These are phyloP conservation scores for Diaporthe citriasiana DNA, from an alignment of 2,329 filamentous ascomycete species.

Conservation along the genomic window DNA sequence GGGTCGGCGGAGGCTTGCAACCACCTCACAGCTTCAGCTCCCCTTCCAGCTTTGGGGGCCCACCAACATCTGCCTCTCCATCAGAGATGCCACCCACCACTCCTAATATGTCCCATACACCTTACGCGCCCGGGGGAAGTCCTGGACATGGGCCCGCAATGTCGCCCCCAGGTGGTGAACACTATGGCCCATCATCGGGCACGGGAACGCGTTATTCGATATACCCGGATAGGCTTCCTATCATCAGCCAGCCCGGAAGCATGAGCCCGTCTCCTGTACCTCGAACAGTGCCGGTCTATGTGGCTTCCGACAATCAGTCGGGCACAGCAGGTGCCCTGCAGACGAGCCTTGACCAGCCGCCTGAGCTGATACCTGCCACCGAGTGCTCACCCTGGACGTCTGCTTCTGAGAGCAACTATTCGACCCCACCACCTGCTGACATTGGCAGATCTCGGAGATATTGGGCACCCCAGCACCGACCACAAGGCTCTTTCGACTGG, in stretches of 20 bases:
- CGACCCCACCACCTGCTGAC: slow-evolving; percentile 61
- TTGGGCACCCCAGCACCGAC: slow-evolving; percentile 46
- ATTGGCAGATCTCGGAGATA: slow-evolving; percentile 47
- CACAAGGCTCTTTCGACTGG: slow-evolving; percentile 52
- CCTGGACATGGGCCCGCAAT: slow-evolving; percentile 31
- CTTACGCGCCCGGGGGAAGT: slow-evolving; percentile 42
- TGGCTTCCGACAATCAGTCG: slow-evolving; percentile 47
- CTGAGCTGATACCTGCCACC: slow-evolving; percentile 47
- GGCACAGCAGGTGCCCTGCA: slow-evolving; percentile 43
- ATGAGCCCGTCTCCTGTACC: slow-evolving; percentile 37
- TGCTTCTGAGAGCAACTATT: slow-evolving; percentile 62
- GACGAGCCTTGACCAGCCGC: slow-evolving; percentile 45
- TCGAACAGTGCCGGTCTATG: slow-evolving; percentile 30
- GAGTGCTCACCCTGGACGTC: slow-evolving; percentile 60
- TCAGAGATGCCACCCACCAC: slow-evolving; percentile 47
- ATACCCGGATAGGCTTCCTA: slow-evolving; percentile 2
- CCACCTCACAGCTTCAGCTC: slow-evolving; percentile 41
- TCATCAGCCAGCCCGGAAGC: slow-evolving; percentile 31
- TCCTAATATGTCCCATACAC: slow-evolving; percentile 44
- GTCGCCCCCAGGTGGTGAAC: slow-evolving; percentile 37
- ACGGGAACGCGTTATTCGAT: slow-evolving; percentile 11
- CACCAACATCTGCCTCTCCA: slow-evolving; percentile 42
- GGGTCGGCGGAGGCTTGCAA: slow-evolving; percentile 14
- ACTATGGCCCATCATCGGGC: slow-evolving; percentile 22
- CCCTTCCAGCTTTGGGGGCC: slow-evolving; percentile 37